Percentiles rank a stretch among this genome's conserved stretches.
Evolutionary conservation across 2,329 filamentous ascomycete species (phyloP).

Genomic region (Aspergillus pseudoviridinutans): DNA sequence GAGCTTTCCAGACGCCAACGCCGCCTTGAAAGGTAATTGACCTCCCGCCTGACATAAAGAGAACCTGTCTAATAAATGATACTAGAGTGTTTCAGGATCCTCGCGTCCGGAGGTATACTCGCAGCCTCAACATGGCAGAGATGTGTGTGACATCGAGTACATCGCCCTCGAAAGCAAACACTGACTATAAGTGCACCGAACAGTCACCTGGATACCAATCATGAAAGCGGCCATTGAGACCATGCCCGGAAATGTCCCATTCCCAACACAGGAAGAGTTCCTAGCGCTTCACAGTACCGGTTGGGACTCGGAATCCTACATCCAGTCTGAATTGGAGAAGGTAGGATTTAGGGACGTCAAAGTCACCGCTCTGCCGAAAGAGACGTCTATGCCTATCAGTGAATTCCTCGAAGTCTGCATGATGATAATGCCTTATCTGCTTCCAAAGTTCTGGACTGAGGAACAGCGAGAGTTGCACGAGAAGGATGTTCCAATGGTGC

Average conservation of each 20-base stretch:
- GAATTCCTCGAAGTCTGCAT: slow-evolving; percentile 20
- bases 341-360: slow-evolving; percentile 22
- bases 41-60: neutral
- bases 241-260: slow-evolving; percentile 23
- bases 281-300: slow-evolving; percentile 13
- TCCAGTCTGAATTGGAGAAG: slow-evolving; percentile 18
- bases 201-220: slow-evolving; percentile 27
- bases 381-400: slow-evolving; percentile 9
- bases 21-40: slow-evolving; percentile 33
- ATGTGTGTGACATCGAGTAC: slow-evolving; percentile 13
- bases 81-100: slow-evolving; percentile 30
- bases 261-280: slow-evolving; percentile 21
- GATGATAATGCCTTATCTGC: slow-evolving; percentile 18
- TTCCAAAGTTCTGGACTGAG: slow-evolving; percentile 26
- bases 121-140: slow-evolving; percentile 36
- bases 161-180: neutral
- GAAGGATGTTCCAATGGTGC: slow-evolving; percentile 16
- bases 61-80: neutral
- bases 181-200: neutral
- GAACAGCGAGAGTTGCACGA: slow-evolving; percentile 21
- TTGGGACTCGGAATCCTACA: slow-evolving; percentile 22
- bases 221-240: slow-evolving; percentile 21
- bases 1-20: slow-evolving; percentile 42
- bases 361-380: slow-evolving; percentile 15
- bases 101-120: slow-evolving; percentile 32